Evolutionary conservation across 306 rosid species (phyloP), one percentile per base, ranked within the genome.

Genomic region (Vigna unguiculata): DNA sequence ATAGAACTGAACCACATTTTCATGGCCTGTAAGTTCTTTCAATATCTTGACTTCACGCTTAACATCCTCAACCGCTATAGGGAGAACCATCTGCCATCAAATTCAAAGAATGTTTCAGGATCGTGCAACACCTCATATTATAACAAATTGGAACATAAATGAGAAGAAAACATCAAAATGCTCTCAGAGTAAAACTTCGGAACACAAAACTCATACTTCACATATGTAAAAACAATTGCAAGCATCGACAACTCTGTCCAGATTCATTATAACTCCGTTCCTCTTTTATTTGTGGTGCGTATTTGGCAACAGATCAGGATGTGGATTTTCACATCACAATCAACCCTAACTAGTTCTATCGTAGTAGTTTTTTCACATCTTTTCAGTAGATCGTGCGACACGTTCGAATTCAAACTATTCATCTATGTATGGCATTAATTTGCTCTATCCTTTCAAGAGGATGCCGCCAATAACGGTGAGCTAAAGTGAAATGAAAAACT

Each of bases 31-130:
- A 69, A 96, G 98, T 55, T 76, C 93, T 87, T 84, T 85, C 93
- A 96, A 85, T 81, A 96, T 96, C 90, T 72, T 88, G 71, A 96
- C 98, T 83, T 96, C 99, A 66, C 99, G 88, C 87, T 90, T 96
- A 68, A 96, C 99, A 84, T 96, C 99, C 86, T 96, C 99, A 45
- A 96, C 99, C 0, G 99, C 99, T 59, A 96, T 91, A 17, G 98
- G 98, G 80, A 92, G 93, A 87, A 96, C 78, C 99, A 96, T 96
- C 99, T 96, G 93, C 80, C 81, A 75, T 76, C 84, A 88, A 75
- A 82, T 47, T 73, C 83, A 85, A 81, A 41, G 30, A 63, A 43
- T 38, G 19, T 71, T 61, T 74, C 64, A 46, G 63, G 40, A 40
- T 49, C 12, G 14, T 4, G 9, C 0, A 28, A 46, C 78, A 79